These are phyloP conservation scores for Mycosphaerella arachidis DNA, from an alignment of 2,329 filamentous ascomycete species.

Conservation along the genomic window DNA sequence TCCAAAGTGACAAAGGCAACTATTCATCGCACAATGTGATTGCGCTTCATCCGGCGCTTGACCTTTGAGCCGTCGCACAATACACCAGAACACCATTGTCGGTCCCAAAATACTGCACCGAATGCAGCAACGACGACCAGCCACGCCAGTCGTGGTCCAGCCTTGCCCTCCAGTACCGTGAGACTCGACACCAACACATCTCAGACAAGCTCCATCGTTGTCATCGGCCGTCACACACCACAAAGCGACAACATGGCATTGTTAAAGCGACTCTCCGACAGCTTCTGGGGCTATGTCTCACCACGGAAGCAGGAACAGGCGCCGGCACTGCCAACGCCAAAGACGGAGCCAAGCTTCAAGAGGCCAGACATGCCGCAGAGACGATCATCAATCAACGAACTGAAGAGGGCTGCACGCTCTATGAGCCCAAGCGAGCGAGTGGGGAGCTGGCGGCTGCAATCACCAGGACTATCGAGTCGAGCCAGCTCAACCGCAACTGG, in stretches of 20 bases:
- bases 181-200: background rate
- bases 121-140: conserved; percentile 5
- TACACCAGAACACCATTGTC: conserved; percentile 2
- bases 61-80: background rate
- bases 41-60: conserved; percentile 6
- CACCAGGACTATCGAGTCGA: conserved; percentile 7
- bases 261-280: conserved; percentile 33
- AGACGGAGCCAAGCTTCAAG: conserved; percentile 31
- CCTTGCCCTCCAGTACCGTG: background rate
- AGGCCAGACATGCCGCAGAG: conserved; percentile 20
- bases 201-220: background rate
- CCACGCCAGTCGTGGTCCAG: background rate
- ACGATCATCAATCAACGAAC: conserved; percentile 14
- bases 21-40: conserved; percentile 3
- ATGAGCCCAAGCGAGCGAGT: conserved; percentile 34
- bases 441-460: conserved; percentile 20
- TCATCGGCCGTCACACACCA: background rate
- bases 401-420: conserved; percentile 20
- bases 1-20: background rate
- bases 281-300: conserved; percentile 41
- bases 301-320: conserved; percentile 37
- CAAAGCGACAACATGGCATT: conserved; percentile 14
- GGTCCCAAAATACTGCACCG: background rate
- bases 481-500: conserved; percentile 5
- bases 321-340: conserved; percentile 9